Base-by-base conservation (phyloP, 495 filamentous ascomycete species). In the Daldinia grandis region DNA sequence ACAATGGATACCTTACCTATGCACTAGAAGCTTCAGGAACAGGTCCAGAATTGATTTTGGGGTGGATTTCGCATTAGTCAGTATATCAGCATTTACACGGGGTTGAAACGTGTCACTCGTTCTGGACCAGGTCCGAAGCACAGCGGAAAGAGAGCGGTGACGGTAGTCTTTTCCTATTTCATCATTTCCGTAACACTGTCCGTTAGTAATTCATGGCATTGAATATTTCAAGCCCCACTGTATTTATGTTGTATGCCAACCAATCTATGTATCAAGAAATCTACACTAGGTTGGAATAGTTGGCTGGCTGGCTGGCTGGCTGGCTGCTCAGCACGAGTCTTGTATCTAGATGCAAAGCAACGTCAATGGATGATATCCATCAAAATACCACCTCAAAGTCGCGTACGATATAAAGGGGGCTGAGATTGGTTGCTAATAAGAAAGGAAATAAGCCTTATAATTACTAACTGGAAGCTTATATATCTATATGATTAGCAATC, bases 1-100 rank as follows among this genome's bases (percentile, higher is more conserved):
- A 8, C 31, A 30, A 15, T 15, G 24, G 49, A 53, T 28, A n/a
- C n/a, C n/a, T n/a, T n/a, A n/a, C n/a, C n/a, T n/a, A 44, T 51
- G 61, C 10, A 24, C 33, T 44, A 44, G 56, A 59, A 59, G 10
- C 21, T 59, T 59, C 35, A 59, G 24, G 56, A 59, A 59, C 9
- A 21, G 42, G 37, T 12, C 21, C 5, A 21, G 15, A 24, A 21
- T 8, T 14, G 4, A 5, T 5, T 21, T 21, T 1, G 12, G 7
- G 54, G 21, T 57, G 30, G 54, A 40, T 21, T 17, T 57, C 27
- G n/a, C 4, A 68, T 68, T 68, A 56, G 65, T 68, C 38, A 63
- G 42, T 47, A 40, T 40, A 24, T 14, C 42, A 12, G 42, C 8
- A 47, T 24, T 24, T 47, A 47, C 19, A 47, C 42, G 17, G 42